These are phyloP conservation scores for Rhizopus arrhizus DNA, from an alignment of 371 early-diverging fungal genomes.

Conservation along the genomic window DNA sequence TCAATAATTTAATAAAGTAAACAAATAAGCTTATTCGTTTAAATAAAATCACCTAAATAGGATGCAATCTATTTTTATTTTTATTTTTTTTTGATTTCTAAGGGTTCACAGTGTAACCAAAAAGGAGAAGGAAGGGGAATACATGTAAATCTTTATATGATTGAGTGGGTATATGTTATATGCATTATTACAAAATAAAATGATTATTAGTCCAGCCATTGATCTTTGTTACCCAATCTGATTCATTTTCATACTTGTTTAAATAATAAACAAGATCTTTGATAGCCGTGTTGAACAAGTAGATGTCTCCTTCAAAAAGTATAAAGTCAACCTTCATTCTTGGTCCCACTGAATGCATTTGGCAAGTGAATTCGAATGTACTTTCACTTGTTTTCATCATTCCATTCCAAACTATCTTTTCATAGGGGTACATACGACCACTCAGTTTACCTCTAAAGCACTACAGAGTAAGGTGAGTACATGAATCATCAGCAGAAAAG, in stretches of 20 bases:
- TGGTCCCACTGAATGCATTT: constrained; percentile 15
- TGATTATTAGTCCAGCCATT: constrained; percentile 20
- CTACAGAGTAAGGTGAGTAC: constrained; percentile 1
- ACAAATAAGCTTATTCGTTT: background rate
- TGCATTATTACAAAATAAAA: background rate
- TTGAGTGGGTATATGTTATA: background rate
- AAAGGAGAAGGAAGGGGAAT: background rate
- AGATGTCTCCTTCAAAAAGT: background rate
- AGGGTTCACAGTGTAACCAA: too few relatives aligned
- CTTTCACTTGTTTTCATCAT: constrained; percentile 14
- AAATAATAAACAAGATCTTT: constrained; percentile 19
- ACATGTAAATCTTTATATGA: background rate
- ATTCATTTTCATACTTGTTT: constrained; percentile 27
- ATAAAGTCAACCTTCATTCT: constrained; percentile 21
- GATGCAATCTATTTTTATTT: too few relatives aligned
- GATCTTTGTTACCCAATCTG: constrained; percentile 25
- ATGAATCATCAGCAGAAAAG: background rate
- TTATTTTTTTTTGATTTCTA: too few relatives aligned
- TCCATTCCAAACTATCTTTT: constrained; percentile 20
- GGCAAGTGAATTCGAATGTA: constrained; percentile 15
- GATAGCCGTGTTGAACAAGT: constrained; percentile 15
- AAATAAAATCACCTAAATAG: too few relatives aligned
- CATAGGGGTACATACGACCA: constrained; percentile 22
- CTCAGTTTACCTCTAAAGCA: constrained; percentile 25
- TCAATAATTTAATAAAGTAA: background rate